Percentiles rank a stretch among this genome's conserved stretches.
These are phyloP conservation scores for Chaetomiaceae sp. DNA, from an alignment of 2,329 filamentous ascomycete species.

Conservation along the genomic window DNA sequence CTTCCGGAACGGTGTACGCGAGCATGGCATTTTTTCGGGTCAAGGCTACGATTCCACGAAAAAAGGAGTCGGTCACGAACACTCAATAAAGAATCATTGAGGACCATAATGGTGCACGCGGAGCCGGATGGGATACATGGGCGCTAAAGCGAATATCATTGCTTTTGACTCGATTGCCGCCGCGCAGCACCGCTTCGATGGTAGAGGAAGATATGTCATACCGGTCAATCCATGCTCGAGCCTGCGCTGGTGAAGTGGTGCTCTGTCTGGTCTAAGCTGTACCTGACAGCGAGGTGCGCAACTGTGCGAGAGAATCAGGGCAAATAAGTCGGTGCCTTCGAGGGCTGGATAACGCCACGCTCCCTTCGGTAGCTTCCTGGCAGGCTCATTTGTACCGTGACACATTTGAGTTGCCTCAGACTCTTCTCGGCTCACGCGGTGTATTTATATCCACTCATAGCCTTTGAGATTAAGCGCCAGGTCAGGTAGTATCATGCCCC, in stretches of 20 bases:
- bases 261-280: too few species aligned
- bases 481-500: too few species aligned
- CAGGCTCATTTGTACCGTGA: too few species aligned
- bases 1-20: slow-evolving; percentile 35
- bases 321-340: too few species aligned
- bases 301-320: too few species aligned
- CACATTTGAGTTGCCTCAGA: too few species aligned
- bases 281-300: too few species aligned
- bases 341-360: too few species aligned
- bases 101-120: slow-evolving; percentile 22
- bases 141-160: slow-evolving; percentile 21
- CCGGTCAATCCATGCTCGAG: slow-evolving; percentile 5
- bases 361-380: too few species aligned
- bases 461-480: too few species aligned
- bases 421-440: too few species aligned
- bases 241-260: slow-evolving; percentile 4
- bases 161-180: slow-evolving; percentile 21
- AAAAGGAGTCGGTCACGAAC: slow-evolving; percentile 29
- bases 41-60: slow-evolving; percentile 33
- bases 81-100: slow-evolving; percentile 31
- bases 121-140: slow-evolving; percentile 21
- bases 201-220: slow-evolving; percentile 21
- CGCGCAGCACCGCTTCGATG: slow-evolving; percentile 11
- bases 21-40: slow-evolving; percentile 37
- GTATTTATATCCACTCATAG: too few species aligned